Conservation (phyloP, 2,329 filamentous ascomycete genomes). For the Cryphonectria naterciae region DNA sequence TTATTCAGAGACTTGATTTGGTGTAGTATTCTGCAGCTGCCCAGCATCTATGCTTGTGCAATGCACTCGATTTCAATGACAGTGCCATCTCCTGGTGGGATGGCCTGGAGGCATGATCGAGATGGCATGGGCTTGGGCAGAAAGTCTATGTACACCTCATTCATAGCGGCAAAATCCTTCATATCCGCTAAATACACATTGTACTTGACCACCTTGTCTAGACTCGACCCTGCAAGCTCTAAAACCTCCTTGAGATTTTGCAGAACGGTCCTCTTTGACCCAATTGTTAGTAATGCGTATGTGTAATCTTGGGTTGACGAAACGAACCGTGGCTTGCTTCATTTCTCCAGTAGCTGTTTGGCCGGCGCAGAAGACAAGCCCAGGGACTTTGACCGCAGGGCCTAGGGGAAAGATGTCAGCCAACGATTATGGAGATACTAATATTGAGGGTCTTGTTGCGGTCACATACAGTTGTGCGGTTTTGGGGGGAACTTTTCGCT, state of each 20-base stretch:
- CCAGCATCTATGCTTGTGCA: conserved; percentile 40
- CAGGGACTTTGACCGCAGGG: conserved; percentile 49
- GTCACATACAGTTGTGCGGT: conserved; percentile 48
- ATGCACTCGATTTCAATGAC: conserved; percentile 51
- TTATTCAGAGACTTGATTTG: not conserved
- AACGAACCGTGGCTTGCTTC: conserved; percentile 48
- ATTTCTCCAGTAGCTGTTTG: conserved; percentile 55
- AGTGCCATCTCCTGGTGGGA: conserved; percentile 44
- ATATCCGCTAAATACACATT: conserved; percentile 38
- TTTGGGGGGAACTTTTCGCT: conserved; percentile 51
- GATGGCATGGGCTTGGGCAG: conserved; percentile 47
- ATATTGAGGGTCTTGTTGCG: not conserved
- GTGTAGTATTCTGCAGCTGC: not conserved
- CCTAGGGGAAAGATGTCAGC: conserved; percentile 32
- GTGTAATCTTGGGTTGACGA: not conserved
- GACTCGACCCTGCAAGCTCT: conserved; percentile 35
- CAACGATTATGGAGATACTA: not conserved
- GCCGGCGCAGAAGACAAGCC: conserved; percentile 51
- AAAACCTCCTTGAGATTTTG: conserved; percentile 38
- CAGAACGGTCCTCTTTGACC: conserved; percentile 31
- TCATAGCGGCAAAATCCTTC: conserved; percentile 38
- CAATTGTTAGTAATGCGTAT: not conserved
- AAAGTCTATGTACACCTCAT: conserved; percentile 44
- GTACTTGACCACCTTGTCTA: conserved; percentile 37
- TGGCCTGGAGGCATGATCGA: conserved; percentile 45